A percentile compares a stretch with the other conserved stretches of the same genome.
phyloP scores from a whole-genome alignment of 129 eudicot species.

The Helianthus tuberosus region DNA sequence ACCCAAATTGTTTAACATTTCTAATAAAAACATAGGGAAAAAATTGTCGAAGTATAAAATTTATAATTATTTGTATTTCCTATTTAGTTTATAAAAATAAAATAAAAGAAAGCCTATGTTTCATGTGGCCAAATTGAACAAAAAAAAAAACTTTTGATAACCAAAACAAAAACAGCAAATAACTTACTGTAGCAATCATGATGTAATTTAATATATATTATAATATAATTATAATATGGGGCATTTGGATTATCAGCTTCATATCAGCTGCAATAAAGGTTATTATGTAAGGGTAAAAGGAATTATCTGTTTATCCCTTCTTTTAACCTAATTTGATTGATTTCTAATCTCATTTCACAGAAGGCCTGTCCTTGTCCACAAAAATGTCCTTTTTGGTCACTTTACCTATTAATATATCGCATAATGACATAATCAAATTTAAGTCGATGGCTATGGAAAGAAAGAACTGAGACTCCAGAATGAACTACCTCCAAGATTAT shows the following conservation, averaged over 20 bases:
- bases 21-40: too few relatives aligned
- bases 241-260: not conserved
- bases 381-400: not conserved
- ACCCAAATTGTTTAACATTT: too few relatives aligned
- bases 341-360: not conserved
- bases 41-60: too few relatives aligned
- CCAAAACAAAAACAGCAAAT: too few relatives aligned
- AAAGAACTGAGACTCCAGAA: slow-evolving; percentile 20
- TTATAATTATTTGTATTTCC: too few relatives aligned
- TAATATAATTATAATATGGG: not conserved
- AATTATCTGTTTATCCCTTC: not conserved
- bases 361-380: not conserved
- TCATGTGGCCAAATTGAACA: too few relatives aligned
- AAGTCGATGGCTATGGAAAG: not conserved
- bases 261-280: not conserved
- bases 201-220: too few relatives aligned
- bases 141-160: too few relatives aligned
- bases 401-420: not conserved
- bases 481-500: slow-evolving; percentile 76
- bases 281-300: not conserved
- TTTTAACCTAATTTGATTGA: not conserved
- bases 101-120: too few relatives aligned
- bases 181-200: too few relatives aligned
- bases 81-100: too few relatives aligned
- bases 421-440: not conserved